Base-by-base conservation (phyloP, 129 eudicot species). In the Erigeron canadensis region DNA sequence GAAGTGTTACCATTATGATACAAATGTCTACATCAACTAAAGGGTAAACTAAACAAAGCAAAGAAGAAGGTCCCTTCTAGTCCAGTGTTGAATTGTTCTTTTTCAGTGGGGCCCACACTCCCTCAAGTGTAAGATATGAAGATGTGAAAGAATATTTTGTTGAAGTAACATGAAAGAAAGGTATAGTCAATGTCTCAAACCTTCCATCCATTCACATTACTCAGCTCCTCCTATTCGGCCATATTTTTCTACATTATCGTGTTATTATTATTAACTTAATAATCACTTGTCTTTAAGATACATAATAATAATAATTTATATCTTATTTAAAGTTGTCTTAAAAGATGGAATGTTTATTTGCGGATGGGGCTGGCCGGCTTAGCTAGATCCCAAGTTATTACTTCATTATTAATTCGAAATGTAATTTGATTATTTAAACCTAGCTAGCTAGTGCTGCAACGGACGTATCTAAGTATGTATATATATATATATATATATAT, bases 91-190 rank as follows among this genome's bases (percentile, higher is more conserved):
- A 48, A 38, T 62, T 48, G 65, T 38, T 62, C 64, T 50, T 63
- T 48, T 47, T 59, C 11, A 13, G 19, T 41, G 19, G 74, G 74
- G 15, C 62, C 74, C 74, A 74, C 72, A 50, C 63, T 79, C 72
- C 42, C 51, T 57, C 63, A 38, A 13, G 50, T 10, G 40, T 66
- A 59, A 48, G 65, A 42, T 61, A 58, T 73, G 45, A 59, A 68
- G 66, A 80, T 69, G 84, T 80, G 84, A 70, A 80, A 74, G 84
- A 80, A 80, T 80, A 80, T 80, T 76, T 69, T 63, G 72, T 68
- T 68, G 80, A 80, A 73, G 84, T 80, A 80, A 80, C 77, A 80
- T 69, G 84, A 74, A 80, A 80, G 84, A 58, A 80, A 80, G 73
- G 84, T 75, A 80, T 77, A 77, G 81, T 77, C 81, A 77, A 70